Base-by-base conservation (phyloP, 345 rosid genomes). In the Tarenaya hassleriana region DNA sequence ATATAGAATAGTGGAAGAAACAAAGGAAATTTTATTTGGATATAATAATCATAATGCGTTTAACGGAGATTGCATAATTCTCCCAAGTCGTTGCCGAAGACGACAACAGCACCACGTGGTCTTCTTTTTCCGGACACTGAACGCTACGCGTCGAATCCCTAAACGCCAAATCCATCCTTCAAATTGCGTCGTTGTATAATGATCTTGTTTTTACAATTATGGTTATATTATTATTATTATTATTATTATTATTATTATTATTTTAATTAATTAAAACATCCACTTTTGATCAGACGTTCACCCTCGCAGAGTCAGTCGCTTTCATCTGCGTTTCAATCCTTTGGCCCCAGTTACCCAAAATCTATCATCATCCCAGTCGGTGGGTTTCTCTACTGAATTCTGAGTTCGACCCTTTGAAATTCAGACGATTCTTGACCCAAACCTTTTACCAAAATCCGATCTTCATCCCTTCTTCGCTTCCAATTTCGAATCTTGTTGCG, bases 371-470 rank as follows among this genome's bases (percentile, higher is more conserved):
- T 7, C 21, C 1, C 46, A 43, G 29, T 55, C 60, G 24, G 13
- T 47, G 54, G 55, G 2, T 53, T 41, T 34, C 64, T 34, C 64
- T 47, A 58, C 46, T 40, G 41, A 50, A 34, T 65, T 34, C 60
- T 24, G 45, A 52, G 4, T 29, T 16, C 65, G 43, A 66, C 62
- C 60, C 69, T 34, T 43, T 52, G 11, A 50, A 24, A 60, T 53
- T 63, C 64, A 10, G 15, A 47, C 37, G 8, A 37, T 18, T 50
- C 58, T 15, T 17, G 32, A 46, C 51, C 46, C 24, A 50, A 47
- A 61, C 57, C 44, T 43, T 40, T 58, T 33, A 55, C 32, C 41
- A 32, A 52, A 49, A 55, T 55, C 51, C 46, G 48, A 13, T 8
- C 34, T 46, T 54, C 8, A 4, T 38, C 29, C 7, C 27, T 24